Evolutionary conservation across 2,329 filamentous ascomycete species (phyloP).

Genomic region (Neopestalotiopsis rosae): DNA sequence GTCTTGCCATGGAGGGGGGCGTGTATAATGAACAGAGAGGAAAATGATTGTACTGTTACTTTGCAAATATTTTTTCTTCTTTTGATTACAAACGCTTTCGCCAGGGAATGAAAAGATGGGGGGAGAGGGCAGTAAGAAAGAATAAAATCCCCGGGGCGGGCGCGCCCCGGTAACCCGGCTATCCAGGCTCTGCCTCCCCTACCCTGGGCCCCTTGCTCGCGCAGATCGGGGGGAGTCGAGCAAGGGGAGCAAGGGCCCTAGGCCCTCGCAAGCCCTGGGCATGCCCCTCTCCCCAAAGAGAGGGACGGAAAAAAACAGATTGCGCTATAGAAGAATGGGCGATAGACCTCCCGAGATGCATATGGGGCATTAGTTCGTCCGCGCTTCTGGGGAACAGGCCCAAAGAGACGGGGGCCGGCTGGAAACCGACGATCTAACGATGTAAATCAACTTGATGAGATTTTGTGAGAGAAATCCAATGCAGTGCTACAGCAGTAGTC

Average conservation of each 20-base stretch:
- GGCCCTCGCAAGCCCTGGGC: too few relatives aligned
- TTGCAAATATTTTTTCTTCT: too few relatives aligned
- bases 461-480: too few relatives aligned
- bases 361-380: constrained; percentile 1
- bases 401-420: not conserved
- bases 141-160: not conserved
- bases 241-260: too few relatives aligned
- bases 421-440: not conserved
- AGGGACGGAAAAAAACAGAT: not conserved
- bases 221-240: not conserved
- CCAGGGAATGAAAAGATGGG: not conserved
- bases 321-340: not conserved
- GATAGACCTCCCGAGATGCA: not conserved
- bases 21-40: not conserved
- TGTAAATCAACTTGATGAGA: not conserved
- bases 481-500: too few relatives aligned
- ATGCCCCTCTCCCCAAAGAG: not conserved
- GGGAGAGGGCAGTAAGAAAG: not conserved
- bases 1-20: not conserved
- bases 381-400: not conserved
- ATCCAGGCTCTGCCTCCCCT: not conserved
- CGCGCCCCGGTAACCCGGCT: not conserved
- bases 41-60: not conserved
- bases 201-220: not conserved
- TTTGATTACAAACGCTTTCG: not conserved